phyloP scores from a whole-genome alignment of 2,329 filamentous ascomycete species.

The Cyphellophora attinorum region DNA sequence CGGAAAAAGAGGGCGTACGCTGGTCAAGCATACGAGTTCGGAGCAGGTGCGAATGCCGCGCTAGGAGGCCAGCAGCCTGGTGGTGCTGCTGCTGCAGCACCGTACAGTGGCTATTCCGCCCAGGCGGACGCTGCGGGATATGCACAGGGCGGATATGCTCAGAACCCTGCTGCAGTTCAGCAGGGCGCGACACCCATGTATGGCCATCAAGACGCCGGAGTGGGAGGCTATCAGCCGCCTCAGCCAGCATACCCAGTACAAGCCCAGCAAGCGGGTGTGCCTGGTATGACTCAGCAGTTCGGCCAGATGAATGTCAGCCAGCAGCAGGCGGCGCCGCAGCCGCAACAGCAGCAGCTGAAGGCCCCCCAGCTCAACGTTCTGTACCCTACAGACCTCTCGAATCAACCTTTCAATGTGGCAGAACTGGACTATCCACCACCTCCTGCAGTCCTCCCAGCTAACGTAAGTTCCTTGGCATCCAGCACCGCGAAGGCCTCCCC shows the following conservation, averaged over 20 bases:
- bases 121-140: constrained; percentile 38
- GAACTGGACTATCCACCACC: constrained; percentile 89
- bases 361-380: constrained; percentile 61
- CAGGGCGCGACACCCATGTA: constrained; percentile 20
- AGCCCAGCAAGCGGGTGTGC: constrained; percentile 42
- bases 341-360: constrained; percentile 33
- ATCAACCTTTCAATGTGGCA: constrained; percentile 85
- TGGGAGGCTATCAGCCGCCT: constrained; percentile 58
- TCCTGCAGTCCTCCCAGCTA: constrained; percentile 79
- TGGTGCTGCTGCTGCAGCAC: constrained; percentile 40
- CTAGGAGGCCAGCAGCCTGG: constrained; percentile 39
- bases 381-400: constrained; percentile 82
- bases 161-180: constrained; percentile 23
- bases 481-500: constrained; percentile 6
- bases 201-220: constrained; percentile 31
- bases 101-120: constrained; percentile 53
- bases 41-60: constrained; percentile 71
- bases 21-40: constrained; percentile 88
- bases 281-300: constrained; percentile 73
- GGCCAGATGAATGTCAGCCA: constrained; percentile 63
- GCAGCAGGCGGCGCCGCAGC: constrained; percentile 36
- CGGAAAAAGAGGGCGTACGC: constrained; percentile 90
- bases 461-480: constrained; percentile 52
- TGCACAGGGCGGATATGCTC: constrained; percentile 32
- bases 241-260: constrained; percentile 56